Conservation (phyloP, 1,284 basidiomycete genomes). For the Sporisorium sorghi region DNA sequence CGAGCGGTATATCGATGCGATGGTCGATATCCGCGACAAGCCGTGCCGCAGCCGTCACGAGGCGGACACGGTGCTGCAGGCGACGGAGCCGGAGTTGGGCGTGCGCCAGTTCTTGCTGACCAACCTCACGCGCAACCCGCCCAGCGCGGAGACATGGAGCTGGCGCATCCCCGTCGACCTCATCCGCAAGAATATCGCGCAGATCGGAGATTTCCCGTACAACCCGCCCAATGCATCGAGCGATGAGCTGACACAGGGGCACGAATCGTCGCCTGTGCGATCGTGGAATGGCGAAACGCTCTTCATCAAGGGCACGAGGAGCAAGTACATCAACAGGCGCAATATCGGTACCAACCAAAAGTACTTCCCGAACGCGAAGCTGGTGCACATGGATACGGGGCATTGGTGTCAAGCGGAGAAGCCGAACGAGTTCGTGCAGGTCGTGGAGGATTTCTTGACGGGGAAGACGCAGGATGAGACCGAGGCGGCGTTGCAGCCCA, state of each 20-base stretch:
- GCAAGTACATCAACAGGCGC: conserved; percentile 78
- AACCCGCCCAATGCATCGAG: conserved; percentile 70
- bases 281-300: conserved; percentile 77
- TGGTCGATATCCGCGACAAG: conserved; percentile 77
- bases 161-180: conserved; percentile 81
- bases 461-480: conserved; percentile 39
- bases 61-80: conserved; percentile 76
- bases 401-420: conserved; percentile 71
- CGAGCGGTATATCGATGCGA: conserved; percentile 76
- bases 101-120: conserved; percentile 84
- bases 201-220: conserved; percentile 81
- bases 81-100: conserved; percentile 76
- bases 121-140: conserved; percentile 74
- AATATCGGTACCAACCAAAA: conserved; percentile 75
- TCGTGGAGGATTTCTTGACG: conserved; percentile 65
- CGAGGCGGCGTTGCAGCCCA: conserved; percentile 30
- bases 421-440: conserved; percentile 69
- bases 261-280: conserved; percentile 19
- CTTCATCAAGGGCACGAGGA: conserved; percentile 78
- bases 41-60: conserved; percentile 75
- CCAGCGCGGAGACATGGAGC: conserved; percentile 70
- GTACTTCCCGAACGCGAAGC: conserved; percentile 78
- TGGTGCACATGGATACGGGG: conserved; percentile 68
- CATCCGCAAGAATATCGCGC: conserved; percentile 75
- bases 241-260: conserved; percentile 66